phyloP scores from a whole-genome alignment of 176 grass and related monocot genomes.

The Carex myosuroides region DNA sequence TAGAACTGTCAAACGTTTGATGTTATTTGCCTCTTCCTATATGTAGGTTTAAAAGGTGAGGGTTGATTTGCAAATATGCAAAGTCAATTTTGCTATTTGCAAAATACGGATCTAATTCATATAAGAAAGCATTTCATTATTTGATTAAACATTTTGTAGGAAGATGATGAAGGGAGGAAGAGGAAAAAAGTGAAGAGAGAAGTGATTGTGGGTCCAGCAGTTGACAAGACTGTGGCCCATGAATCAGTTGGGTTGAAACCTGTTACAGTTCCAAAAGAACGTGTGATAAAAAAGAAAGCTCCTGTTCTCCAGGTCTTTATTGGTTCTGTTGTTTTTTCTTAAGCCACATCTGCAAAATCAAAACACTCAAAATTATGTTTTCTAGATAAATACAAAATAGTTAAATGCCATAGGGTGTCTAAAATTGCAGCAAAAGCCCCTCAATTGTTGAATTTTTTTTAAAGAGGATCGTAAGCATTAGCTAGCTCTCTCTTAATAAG shows the following conservation, averaged over 20 bases:
- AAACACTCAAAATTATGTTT: neutral
- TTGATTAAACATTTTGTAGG: slow-evolving; percentile 11
- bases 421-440: neutral
- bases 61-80: neutral
- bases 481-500: neutral
- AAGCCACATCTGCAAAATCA: neutral
- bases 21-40: neutral
- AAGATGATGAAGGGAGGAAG: slow-evolving; percentile 45
- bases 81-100: neutral
- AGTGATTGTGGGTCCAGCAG: slow-evolving; percentile 77
- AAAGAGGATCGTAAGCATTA: neutral
- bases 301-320: slow-evolving; percentile 62
- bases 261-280: slow-evolving; percentile 53
- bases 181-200: slow-evolving; percentile 51
- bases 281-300: slow-evolving; percentile 84
- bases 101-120: neutral
- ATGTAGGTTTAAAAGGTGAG: neutral
- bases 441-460: neutral
- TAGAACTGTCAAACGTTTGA: neutral
- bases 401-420: neutral
- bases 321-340: neutral
- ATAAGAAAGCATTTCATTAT: neutral
- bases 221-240: slow-evolving; percentile 83
- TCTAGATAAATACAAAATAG: neutral
- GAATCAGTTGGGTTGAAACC: slow-evolving; percentile 86